phyloP scores from a whole-genome alignment of 495 filamentous ascomycete genomes.

The Sabuloglossum arenarium region DNA sequence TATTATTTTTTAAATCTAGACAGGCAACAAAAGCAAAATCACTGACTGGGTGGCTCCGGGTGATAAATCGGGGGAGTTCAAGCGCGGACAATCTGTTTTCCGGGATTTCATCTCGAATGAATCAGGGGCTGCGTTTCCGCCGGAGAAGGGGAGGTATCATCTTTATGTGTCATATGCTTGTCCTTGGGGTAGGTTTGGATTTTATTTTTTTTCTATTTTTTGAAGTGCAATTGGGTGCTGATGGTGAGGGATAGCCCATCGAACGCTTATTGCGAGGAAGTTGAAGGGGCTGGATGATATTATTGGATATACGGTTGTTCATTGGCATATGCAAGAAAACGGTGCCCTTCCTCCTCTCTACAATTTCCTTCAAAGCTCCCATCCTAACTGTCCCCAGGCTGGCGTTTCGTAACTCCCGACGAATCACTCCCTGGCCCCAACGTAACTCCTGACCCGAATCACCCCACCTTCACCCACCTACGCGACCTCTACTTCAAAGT shows the following conservation, averaged over 20 bases:
- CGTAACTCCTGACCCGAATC: conserved; percentile 14
- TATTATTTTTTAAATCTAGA: too few relatives aligned
- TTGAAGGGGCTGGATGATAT: conserved; percentile 48
- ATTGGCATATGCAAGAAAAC: conserved; percentile 44
- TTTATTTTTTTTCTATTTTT: not conserved
- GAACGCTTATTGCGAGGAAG: conserved; percentile 42
- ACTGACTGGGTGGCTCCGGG: conserved; percentile 62
- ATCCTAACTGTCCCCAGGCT: not conserved
- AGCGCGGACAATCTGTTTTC: conserved; percentile 51
- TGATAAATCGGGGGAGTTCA: conserved; percentile 76
- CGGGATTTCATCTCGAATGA: conserved; percentile 49
- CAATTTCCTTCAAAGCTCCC: not conserved
- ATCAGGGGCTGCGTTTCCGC: conserved; percentile 38
- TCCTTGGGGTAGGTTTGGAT: conserved; percentile 35
- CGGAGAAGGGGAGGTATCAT: conserved; percentile 48
- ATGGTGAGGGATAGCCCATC: conserved; percentile 26
- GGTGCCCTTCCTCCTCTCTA: conserved; percentile 17
- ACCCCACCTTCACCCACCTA: conserved; percentile 31
- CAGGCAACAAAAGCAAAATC: conserved; percentile 27
- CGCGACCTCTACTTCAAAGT: conserved; percentile 40
- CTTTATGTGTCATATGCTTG: conserved; percentile 57
- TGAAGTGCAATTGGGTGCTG: conserved; percentile 3
- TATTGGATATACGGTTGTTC: conserved; percentile 41
- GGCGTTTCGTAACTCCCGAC: conserved; percentile 7
- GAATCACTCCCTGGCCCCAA: conserved; percentile 1